phyloP scores from a whole-genome alignment of 2,329 filamentous ascomycete species.

The Talaromyces sp. region DNA sequence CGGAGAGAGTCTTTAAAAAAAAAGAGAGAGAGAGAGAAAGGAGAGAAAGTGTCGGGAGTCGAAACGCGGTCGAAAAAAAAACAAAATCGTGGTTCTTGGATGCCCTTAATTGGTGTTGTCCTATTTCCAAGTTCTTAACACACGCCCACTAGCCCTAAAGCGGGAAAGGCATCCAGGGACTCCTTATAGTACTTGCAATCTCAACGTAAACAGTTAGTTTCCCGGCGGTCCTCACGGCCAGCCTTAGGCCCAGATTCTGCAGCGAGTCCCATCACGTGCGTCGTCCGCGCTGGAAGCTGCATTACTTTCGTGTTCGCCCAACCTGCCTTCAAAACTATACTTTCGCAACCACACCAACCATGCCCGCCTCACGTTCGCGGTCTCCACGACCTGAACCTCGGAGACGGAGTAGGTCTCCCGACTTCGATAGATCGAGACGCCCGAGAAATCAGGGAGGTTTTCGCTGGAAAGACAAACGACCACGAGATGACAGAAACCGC shows the following conservation, averaged over 20 bases:
- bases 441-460: conserved; percentile 46
- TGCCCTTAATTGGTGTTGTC: too few species aligned
- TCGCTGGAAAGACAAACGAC: conserved; percentile 52
- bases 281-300: neutral
- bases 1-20: too few species aligned
- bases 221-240: too few species aligned
- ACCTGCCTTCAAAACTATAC: neutral
- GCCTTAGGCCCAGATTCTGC: conserved; percentile 14
- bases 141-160: too few species aligned
- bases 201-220: too few species aligned
- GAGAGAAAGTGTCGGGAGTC: too few species aligned
- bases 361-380: conserved; percentile 21
- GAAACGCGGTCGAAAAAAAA: too few species aligned
- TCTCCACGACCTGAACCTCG: conserved; percentile 36
- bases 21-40: too few species aligned
- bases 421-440: conserved; percentile 34
- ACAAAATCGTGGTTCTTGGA: too few species aligned
- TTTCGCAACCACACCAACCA: neutral
- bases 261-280: conserved; percentile 17
- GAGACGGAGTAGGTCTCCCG: conserved; percentile 47
- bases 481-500: conserved; percentile 51
- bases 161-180: too few species aligned
- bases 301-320: conserved; percentile 10
- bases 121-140: too few species aligned
- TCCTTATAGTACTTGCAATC: too few species aligned